Base-by-base conservation (phyloP, 83 land plant genomes). In the Diphasiastrum complanatum region DNA sequence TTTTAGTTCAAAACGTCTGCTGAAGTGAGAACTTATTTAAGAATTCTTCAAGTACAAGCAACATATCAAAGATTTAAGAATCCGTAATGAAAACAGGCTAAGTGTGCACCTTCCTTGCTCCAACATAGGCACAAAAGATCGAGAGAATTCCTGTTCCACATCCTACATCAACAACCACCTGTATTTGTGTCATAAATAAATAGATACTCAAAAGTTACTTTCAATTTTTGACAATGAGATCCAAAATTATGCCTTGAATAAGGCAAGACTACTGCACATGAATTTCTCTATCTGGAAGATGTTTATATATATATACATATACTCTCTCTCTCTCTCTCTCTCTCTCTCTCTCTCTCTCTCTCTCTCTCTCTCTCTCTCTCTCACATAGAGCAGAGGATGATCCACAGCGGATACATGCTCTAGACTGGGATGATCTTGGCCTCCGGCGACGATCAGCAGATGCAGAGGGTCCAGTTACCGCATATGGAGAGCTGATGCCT, bases 81-180 rank as follows among this genome's bases (percentile, higher is more conserved):
- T 18, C 41, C 19, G 0, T 25, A 41, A 18, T 8, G 31, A 40
- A 60, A 24, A 29, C 3, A 64, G 14, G 28, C 20, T 60, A 34
- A 34, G n/a, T n/a, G n/a, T n/a, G 43, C 54, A 82, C 98, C 82
- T 83, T 76, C 30, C 71, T 83, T 27, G 98, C 98, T 53, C 98
- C 98, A 35, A 89, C 98, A 30, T 60, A 76, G 63, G 98, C 98
- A 81, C 98, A 93, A 70, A 93, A 93, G 50, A 93, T 88, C 20
- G 96, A 81, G 29, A 93, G 86, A 25, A 93, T 88, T 33, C 98
- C 98, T 10, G 98, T 88, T n/a, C 96, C 98, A 73, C 98, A 93
- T 11, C 98, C 98, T 53, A 93, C 98, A 81, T 93, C 98, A 51
- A 93, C 54, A 16, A 93, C 98, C 70, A 93, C 96, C 98, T 92